phyloP scores from a whole-genome alignment of 768 basidiomycete species.

The Leucogyrophana mollusca region DNA sequence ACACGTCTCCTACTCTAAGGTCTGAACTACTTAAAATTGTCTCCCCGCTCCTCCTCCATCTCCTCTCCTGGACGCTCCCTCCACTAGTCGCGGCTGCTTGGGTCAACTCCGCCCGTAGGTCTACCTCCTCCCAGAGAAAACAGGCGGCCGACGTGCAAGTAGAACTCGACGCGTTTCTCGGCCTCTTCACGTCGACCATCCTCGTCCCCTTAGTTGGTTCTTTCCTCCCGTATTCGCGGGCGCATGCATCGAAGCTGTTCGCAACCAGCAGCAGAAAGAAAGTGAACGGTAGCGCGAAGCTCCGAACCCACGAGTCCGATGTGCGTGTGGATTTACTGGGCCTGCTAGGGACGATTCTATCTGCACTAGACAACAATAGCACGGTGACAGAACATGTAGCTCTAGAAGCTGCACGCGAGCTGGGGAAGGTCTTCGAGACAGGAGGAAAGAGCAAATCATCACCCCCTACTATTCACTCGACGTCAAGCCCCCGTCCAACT shows the following conservation, averaged over 20 bases:
- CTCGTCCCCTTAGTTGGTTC: neutral
- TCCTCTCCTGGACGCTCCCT: too few species aligned
- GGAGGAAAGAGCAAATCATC: too few species aligned
- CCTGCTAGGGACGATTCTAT: constrained; percentile 19
- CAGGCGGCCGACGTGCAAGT: constrained; percentile 1
- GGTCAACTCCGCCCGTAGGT: too few species aligned
- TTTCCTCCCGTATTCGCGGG: neutral
- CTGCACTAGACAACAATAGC: constrained; percentile 9
- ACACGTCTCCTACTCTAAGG: too few species aligned
- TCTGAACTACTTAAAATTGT: too few species aligned
- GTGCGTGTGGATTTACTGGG: constrained; percentile 19
- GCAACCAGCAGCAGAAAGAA: neutral
- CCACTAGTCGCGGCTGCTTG: too few species aligned
- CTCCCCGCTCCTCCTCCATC: too few species aligned
- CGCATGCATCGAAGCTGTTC: neutral
- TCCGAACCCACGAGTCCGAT: constrained; percentile 8
- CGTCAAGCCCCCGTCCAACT: neutral
- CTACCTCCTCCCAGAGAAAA: too few species aligned
- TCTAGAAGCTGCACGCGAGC: constrained; percentile 26
- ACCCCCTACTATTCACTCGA: too few species aligned
- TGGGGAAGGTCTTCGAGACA: constrained; percentile 12
- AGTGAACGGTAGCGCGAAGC: neutral
- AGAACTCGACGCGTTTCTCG: constrained; percentile 1
- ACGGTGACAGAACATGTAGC: constrained; percentile 22
- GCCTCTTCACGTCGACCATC: neutral